phyloP scores from a whole-genome alignment of 2,329 filamentous ascomycete genomes.

The Pseudogymnoascus sp. region DNA sequence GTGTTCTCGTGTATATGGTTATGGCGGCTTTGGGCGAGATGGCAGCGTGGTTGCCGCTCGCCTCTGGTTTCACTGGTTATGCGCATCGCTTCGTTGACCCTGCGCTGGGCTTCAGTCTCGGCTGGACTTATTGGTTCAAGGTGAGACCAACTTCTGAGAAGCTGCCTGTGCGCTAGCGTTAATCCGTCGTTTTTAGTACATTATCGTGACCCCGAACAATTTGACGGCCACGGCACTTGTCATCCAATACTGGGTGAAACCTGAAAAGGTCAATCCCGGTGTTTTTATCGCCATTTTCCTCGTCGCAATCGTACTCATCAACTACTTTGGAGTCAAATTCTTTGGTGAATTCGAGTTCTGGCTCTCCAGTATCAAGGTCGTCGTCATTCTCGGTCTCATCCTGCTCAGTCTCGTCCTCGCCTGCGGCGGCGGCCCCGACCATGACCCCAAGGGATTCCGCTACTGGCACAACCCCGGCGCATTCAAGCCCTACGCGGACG shows the following conservation, averaged over 20 bases:
- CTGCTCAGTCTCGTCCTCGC: constrained; percentile 56
- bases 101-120: constrained; percentile 70
- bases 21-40: constrained; percentile 80
- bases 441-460: constrained; percentile 41
- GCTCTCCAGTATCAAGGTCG: constrained; percentile 58
- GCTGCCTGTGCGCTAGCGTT: constrained; percentile 15
- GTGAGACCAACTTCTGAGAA: constrained; percentile 14
- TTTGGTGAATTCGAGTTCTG: constrained; percentile 47
- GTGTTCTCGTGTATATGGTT: constrained; percentile 68
- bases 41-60: constrained; percentile 72
- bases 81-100: constrained; percentile 73
- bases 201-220: constrained; percentile 80
- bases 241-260: constrained; percentile 66
- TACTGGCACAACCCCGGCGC: constrained; percentile 42
- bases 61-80: constrained; percentile 74
- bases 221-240: constrained; percentile 73
- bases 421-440: constrained; percentile 56
- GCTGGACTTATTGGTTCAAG: constrained; percentile 28
- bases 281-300: constrained; percentile 71
- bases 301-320: constrained; percentile 55
- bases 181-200: constrained; percentile 49
- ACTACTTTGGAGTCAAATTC: constrained; percentile 45
- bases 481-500: constrained; percentile 35
- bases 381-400: constrained; percentile 59
- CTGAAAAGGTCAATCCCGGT: constrained; percentile 62